Base-by-base conservation (phyloP, 2,329 filamentous ascomycete species). In the Talaromyces marneffei region DNA sequence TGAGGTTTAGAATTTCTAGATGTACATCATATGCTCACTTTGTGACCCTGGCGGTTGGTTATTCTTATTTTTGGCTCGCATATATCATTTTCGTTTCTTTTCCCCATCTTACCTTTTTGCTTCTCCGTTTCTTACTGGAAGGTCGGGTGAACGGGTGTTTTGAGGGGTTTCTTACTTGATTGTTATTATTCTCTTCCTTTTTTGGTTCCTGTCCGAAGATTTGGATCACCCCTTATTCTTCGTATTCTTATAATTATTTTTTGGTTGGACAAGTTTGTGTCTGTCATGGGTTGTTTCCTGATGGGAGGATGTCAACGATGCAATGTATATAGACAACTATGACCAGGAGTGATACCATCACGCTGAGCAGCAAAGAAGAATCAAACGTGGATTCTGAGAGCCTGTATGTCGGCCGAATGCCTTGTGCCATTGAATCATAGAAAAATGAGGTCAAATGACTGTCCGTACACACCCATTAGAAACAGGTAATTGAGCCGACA, bases 1-100 rank as follows among this genome's bases (percentile, higher is more conserved):
- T 57, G 44, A 53, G 42, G 52, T 37, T 60, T 62, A 59, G 48
- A 62, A 48, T 62, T 57, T 25, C 23, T 59, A 53, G 46, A 53
- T 59, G 57, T 59, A 59, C 57, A 59, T 52, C 57, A 59, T 48
- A 44, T 61, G 54, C 29, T 33, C 55, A 56, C 50, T 37, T 62
- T 58, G 20, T 59, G 48, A 39, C 56, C 46, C 60, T 53, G 58
- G 60, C 39, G 60, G 56, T 62, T 29, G 52, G 52, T 58, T 55
- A 59, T 58, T 53, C 39, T 59, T 61, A 33, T 52, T 35, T 27
- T 52, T 48, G 37, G 31, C 33, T 39, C 23, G 44, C 42, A 59
- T 53, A 59, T 59, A 59, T 27, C 39, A 53, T 50, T 33, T 48
- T 48, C 9, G n/a, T 48, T 27, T 23, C n/a, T 33, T 27, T 37